phyloP scores from a whole-genome alignment of 306 rosid species.

The Herpetospermum pedunculosum region DNA sequence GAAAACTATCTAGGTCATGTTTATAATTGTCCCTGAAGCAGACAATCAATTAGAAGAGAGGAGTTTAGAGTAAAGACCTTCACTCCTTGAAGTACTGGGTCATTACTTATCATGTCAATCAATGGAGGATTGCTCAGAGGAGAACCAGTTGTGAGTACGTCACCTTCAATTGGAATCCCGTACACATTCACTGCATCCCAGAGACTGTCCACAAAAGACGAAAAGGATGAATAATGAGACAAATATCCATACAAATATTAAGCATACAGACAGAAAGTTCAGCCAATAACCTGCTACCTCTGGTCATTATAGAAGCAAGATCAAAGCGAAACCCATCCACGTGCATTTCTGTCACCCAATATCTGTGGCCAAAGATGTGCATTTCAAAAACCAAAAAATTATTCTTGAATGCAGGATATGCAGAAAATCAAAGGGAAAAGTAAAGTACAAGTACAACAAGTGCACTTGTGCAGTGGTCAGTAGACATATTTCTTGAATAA shows the following conservation, averaged over 20 bases:
- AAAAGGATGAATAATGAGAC: constrained; percentile 21
- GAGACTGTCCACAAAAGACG: constrained; percentile 43
- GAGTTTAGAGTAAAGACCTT: constrained; percentile 46
- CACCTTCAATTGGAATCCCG: constrained; percentile 63
- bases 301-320: constrained; percentile 94
- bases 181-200: constrained; percentile 70
- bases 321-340: constrained; percentile 99
- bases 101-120: constrained; percentile 81
- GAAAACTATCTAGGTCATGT: background rate
- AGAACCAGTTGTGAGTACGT: constrained; percentile 61
- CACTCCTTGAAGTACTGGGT: constrained; percentile 75
- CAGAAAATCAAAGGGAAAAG: background rate
- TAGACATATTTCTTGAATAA: background rate
- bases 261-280: constrained; percentile 13
- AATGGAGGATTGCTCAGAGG: constrained; percentile 82
- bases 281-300: constrained; percentile 72
- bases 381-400: background rate
- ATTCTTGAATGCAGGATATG: background rate
- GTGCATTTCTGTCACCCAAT: constrained; percentile 95
- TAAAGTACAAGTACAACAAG: background rate
- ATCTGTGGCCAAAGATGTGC: constrained; percentile 34
- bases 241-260: constrained; percentile 11
- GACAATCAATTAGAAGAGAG: constrained; percentile 3
- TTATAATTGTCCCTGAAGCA: background rate
- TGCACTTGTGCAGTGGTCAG: background rate